Base-by-base conservation (phyloP, 129 eudicot species). In the Heracleum sosnowskyi region DNA sequence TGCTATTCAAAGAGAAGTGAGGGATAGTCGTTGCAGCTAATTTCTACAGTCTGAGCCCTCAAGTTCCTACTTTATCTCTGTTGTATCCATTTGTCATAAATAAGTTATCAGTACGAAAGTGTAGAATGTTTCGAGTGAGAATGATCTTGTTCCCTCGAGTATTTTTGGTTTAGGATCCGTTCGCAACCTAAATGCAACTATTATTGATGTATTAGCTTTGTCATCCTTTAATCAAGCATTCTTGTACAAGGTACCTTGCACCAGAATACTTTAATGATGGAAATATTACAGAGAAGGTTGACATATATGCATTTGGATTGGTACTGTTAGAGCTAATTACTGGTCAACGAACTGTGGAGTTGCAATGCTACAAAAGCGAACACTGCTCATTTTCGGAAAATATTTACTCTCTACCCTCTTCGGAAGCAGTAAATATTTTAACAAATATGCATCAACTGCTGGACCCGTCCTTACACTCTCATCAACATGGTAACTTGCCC, bases 291-390 rank as follows among this genome's bases (percentile, higher is more conserved):
- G 97, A 94, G 81, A 94, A 94, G 83, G 92, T 88, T 37, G 98
- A 94, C 79, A 82, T 90, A 75, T 94, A 89, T 86, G 98, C 96
- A 18, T 94, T 94, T 83, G 98, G 98, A 40, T 83, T 91, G 74
- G 91, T 94, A 57, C 70, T 94, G n/a, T 45, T 94, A 76, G 98
- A 94, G 85, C 83, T 94, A 69, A 91, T 94, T 46, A 88, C 93
- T 1, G 97, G 98, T 44, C 86, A 76, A 81, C 83, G 90, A 86
- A 84, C 76, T 10, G 81, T 80, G 34, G 89, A 88, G 24, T 80
- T 91, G 81, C 91, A 83, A 78, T 68, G 78, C 41, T 76, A 85
- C 49, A 79, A 75, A 41, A 87, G 85, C 8, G 78, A 75, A 69
- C 78, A 82, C 29, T 79, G 82, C 33, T 80, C 86, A 46, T 86